A percentile compares a stretch with the other conserved stretches of the same genome.
These are phyloP conservation scores for Yamagishiella unicocca DNA, from an alignment of 139 green algal species.

Conservation along the genomic window DNA sequence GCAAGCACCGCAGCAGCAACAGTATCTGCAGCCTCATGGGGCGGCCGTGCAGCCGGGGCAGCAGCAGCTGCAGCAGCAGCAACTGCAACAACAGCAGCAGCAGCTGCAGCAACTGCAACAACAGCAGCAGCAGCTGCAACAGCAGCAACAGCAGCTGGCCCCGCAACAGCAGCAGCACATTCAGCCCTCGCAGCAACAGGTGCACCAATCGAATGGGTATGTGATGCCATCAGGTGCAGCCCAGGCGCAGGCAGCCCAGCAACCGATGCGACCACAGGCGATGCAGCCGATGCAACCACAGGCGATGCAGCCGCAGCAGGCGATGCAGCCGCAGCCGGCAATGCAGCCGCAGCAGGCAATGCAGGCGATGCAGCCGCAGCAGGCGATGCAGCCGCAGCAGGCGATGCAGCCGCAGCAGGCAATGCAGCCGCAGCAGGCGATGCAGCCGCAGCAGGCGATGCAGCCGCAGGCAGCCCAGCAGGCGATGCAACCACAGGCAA, in stretches of 20 bases:
- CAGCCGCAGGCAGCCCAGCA: too few relatives aligned
- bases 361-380: not conserved
- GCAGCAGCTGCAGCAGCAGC: not conserved
- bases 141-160: not conserved
- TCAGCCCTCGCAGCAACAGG: not conserved
- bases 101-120: not conserved
- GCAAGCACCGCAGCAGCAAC: not conserved
- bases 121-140: not conserved
- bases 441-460: not conserved
- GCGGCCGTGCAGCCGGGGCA: not conserved
- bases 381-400: not conserved
- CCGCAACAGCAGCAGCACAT: not conserved
- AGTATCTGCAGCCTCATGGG: not conserved
- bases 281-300: too few relatives aligned
- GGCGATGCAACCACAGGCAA: not conserved
- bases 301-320: not conserved
- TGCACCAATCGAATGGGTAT: too few relatives aligned
- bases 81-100: constrained; percentile 40
- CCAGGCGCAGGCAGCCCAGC: too few relatives aligned
- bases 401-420: constrained; percentile 33
- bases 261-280: too few relatives aligned
- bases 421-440: not conserved
- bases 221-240: too few relatives aligned
- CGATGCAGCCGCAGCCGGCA: not conserved
- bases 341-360: not conserved